Evolutionary conservation across 2,329 filamentous ascomycete species (phyloP).

Genomic region (Cercospora sesami): DNA sequence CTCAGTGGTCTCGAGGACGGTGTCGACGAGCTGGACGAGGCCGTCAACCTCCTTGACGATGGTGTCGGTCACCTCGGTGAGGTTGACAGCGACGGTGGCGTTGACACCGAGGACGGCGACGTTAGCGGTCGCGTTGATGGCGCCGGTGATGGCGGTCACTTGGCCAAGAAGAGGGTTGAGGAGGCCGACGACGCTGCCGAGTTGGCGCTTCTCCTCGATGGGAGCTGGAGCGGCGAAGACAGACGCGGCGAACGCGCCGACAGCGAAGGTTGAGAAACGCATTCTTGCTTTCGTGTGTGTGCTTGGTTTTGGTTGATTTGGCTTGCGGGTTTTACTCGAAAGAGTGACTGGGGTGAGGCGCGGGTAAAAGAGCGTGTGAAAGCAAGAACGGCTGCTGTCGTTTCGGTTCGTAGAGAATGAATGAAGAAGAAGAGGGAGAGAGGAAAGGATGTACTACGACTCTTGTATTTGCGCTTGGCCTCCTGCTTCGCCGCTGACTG

Average conservation of each 20-base stretch:
- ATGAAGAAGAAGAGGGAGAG: background rate
- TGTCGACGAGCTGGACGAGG: conserved; percentile 8
- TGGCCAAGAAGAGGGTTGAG: conserved; percentile 17
- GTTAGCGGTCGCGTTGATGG: conserved; percentile 14
- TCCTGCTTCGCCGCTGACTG: background rate
- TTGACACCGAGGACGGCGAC: conserved; percentile 9
- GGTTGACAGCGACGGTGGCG: conserved; percentile 13
- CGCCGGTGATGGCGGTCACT: conserved; percentile 16
- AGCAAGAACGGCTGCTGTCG: conserved; percentile 20
- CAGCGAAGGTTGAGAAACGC: conserved; percentile 26
- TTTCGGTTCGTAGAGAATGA: conserved; percentile 8
- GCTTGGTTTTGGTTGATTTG: background rate
- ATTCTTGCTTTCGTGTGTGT: conserved; percentile 22
- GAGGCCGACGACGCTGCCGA: conserved; percentile 14
- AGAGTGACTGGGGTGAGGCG: conserved; percentile 26
- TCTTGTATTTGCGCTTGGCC: conserved; percentile 14
- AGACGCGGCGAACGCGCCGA: conserved; percentile 23
- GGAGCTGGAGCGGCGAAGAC: conserved; percentile 23
- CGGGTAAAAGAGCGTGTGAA: conserved; percentile 5
- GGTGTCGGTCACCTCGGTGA: conserved; percentile 9
- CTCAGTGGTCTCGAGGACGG: background rate
- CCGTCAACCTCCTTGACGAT: conserved; percentile 8
- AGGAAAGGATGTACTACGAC: conserved; percentile 1
- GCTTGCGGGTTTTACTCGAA: conserved; percentile 12
- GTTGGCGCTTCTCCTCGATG: conserved; percentile 20